A percentile compares a stretch with the other conserved stretches of the same genome.
Evolutionary conservation across 352 stramenopile species (phyloP).

Genomic region (Phytophthora sojae): DNA sequence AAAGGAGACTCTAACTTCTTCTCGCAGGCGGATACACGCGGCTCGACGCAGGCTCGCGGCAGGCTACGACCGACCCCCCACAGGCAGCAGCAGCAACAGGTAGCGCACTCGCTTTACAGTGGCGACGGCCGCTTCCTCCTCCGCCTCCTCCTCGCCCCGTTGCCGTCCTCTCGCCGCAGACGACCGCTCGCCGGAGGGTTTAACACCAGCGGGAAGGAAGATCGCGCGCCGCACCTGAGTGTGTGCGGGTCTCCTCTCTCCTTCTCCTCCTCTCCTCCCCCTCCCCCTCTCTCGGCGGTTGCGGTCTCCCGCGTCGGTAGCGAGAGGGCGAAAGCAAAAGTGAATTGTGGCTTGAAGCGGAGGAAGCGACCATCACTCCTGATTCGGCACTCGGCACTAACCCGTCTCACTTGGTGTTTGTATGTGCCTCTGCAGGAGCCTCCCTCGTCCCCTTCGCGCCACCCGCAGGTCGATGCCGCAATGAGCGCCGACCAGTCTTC

Average conservation of each 20-base stretch:
- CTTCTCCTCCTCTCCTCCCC: not conserved
- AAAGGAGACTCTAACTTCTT: constrained; percentile 37
- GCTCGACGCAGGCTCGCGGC: constrained; percentile 22
- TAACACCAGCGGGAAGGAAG: too few relatives aligned
- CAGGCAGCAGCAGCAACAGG: constrained; percentile 20
- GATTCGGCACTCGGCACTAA: constrained; percentile 31
- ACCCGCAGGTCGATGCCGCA: constrained; percentile 45
- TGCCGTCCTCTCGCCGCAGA: not conserved
- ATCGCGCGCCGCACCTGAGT: too few relatives aligned
- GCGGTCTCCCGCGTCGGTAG: constrained; percentile 14
- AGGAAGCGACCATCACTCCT: constrained; percentile 21
- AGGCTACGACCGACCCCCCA: constrained; percentile 19
- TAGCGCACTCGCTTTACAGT: constrained; percentile 7
- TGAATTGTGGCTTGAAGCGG: constrained; percentile 26
- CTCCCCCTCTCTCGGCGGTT: not conserved
- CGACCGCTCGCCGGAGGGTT: too few relatives aligned
- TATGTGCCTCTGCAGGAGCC: constrained; percentile 25
- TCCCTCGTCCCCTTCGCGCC: constrained; percentile 19
- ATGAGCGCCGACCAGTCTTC: constrained; percentile 49
- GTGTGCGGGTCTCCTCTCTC: not conserved
- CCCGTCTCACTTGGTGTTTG: constrained; percentile 23
- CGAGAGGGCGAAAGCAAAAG: constrained; percentile 14
- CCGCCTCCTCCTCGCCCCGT: not conserved
- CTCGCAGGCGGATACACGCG: constrained; percentile 33
- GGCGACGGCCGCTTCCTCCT: not conserved